A percentile compares a stretch with the other conserved stretches of the same genome.
Conservation (phyloP, 148 eudicot species). For the Chenopodium album region DNA sequence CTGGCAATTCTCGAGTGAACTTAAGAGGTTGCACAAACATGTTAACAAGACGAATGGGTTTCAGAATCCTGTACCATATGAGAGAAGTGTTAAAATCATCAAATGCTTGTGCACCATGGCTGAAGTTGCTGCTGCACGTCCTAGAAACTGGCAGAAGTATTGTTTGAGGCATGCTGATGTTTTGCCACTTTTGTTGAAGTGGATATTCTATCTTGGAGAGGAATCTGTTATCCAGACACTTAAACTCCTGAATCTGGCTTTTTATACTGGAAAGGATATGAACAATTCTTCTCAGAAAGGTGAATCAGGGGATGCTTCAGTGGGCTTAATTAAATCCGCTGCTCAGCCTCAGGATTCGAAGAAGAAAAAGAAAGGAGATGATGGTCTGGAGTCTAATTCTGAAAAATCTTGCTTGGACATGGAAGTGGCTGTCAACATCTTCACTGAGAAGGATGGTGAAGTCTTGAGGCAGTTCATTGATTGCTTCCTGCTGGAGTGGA, state of each 20-base stretch:
- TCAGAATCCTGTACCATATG: constrained; percentile 78
- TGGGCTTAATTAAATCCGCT: constrained; percentile 59
- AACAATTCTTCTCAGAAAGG: constrained; percentile 55
- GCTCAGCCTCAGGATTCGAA: constrained; percentile 68
- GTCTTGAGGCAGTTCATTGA: constrained; percentile 79
- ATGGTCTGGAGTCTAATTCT: constrained; percentile 65
- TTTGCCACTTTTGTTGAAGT: constrained; percentile 75
- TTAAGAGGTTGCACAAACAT: constrained; percentile 87
- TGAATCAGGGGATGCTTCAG: constrained; percentile 64
- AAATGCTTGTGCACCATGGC: constrained; percentile 86
- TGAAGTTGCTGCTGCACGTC: constrained; percentile 96
- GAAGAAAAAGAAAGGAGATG: constrained; percentile 98
- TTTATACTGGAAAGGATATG: constrained; percentile 79
- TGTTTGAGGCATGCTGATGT: constrained; percentile 88
- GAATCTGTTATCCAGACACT: constrained; percentile 88
- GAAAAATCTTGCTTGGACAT: constrained; percentile 89
- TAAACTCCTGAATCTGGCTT: constrained; percentile 82
- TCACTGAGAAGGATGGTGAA: constrained; percentile 66
- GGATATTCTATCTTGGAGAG: constrained; percentile 83
- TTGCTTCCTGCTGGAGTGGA: constrained; percentile 92
- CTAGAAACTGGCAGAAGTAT: constrained; percentile 99
- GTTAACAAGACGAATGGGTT: constrained; percentile 80
- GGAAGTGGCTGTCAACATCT: constrained; percentile 77
- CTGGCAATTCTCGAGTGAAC: constrained; percentile 94
- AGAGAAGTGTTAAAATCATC: constrained; percentile 94